Percentiles rank a stretch among this genome's conserved stretches.
Conservation (phyloP, 148 eudicot species). For the Pharnaceum exiguum region DNA sequence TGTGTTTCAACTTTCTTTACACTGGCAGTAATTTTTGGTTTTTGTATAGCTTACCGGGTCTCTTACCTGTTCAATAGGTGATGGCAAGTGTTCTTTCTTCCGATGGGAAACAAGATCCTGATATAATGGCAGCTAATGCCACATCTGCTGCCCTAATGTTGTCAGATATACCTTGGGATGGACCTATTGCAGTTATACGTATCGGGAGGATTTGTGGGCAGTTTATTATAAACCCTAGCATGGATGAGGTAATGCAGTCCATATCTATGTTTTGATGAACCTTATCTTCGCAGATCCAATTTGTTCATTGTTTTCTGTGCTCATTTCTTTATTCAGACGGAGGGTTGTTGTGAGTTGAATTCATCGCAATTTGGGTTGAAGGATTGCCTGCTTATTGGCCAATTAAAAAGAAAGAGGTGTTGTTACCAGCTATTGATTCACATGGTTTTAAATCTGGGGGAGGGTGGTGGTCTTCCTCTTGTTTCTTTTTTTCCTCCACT, state of each 20-base stretch:
- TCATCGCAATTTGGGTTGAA: too few species aligned
- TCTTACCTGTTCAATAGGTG: conserved; percentile 35
- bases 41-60: neutral
- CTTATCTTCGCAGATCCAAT: neutral
- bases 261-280: neutral
- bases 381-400: too few species aligned
- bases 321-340: neutral
- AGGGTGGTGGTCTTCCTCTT: too few species aligned
- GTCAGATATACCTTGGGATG: conserved; percentile 98
- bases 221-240: conserved; percentile 81
- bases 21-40: neutral
- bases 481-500: too few species aligned
- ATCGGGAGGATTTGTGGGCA: conserved; percentile 80
- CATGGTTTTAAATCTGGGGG: too few species aligned
- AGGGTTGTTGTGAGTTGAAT: too few species aligned
- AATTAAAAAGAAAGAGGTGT: too few species aligned
- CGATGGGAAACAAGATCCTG: conserved; percentile 98
- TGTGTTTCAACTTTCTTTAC: neutral
- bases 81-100: conserved; percentile 94
- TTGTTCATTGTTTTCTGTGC: neutral
- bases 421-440: too few species aligned
- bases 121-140: conserved; percentile 98
- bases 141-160: conserved; percentile 96
- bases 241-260: conserved; percentile 75
- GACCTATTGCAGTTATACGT: conserved; percentile 92